A percentile compares a stretch with the other conserved stretches of the same genome.
phyloP scores from a whole-genome alignment of 257 asterid genomes.

The Mitragyna speciosa region DNA sequence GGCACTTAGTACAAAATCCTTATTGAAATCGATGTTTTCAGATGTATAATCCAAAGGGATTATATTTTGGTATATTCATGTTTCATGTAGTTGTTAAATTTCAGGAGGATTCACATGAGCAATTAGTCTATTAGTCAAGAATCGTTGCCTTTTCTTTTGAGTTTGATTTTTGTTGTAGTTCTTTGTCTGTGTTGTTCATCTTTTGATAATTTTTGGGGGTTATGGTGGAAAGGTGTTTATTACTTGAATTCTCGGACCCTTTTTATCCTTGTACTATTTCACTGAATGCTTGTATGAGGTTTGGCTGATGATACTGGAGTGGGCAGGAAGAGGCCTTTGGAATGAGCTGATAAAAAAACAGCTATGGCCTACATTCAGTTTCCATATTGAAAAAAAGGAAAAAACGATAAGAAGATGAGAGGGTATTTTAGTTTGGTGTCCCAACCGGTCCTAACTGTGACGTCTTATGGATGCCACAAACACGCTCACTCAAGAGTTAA shows the following conservation, averaged over 20 bases:
- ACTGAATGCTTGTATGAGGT: background rate
- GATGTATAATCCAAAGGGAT: constrained; percentile 47
- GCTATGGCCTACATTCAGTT: constrained; percentile 37
- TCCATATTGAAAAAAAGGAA: background rate
- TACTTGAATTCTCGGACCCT: background rate
- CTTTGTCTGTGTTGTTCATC: background rate
- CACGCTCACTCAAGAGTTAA: background rate
- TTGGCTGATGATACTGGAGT: background rate
- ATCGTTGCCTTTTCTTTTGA: background rate
- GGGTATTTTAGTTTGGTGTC: constrained; percentile 21
- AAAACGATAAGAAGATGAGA: constrained; percentile 32
- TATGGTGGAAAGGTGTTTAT: background rate
- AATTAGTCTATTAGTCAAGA: background rate
- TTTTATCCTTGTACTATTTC: constrained; percentile 19
- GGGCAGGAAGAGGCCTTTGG: background rate
- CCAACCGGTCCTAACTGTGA: constrained; percentile 21
- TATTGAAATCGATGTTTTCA: constrained; percentile 3
- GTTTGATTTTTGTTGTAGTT: background rate
- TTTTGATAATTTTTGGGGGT: background rate
- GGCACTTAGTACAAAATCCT: background rate
- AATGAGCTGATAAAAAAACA: constrained; percentile 13
- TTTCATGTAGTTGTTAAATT: constrained; percentile 15
- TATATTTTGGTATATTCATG: constrained; percentile 23
- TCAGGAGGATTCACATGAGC: constrained; percentile 1
- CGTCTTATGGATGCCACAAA: constrained; percentile 19